Evolutionary conservation across 1,139 yeast species (phyloP).

Genomic region (Hemisphaericaspora lyxosophila): DNA sequence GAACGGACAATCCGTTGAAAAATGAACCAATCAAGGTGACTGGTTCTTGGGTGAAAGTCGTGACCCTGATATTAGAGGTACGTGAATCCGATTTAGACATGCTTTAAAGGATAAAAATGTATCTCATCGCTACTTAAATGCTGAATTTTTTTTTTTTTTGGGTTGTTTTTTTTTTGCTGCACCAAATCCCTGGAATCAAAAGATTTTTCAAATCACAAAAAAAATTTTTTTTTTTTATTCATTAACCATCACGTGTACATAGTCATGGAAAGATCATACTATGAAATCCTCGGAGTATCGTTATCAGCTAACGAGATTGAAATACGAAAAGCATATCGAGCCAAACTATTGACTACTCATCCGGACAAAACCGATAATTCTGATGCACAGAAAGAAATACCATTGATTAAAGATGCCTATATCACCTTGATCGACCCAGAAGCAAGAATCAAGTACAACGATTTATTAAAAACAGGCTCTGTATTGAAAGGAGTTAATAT

Average conservation of each 20-base stretch:
- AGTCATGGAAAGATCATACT: slow-evolving; percentile 31
- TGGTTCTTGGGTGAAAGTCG: slow-evolving; percentile 32
- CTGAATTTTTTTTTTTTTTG: slow-evolving; percentile 6
- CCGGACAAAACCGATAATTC: slow-evolving; percentile 62
- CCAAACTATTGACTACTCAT: slow-evolving; percentile 58
- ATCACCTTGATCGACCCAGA: slow-evolving; percentile 42
- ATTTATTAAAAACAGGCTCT: slow-evolving; percentile 33
- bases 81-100: slow-evolving; percentile 1
- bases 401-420: slow-evolving; percentile 61
- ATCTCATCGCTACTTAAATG: slow-evolving; percentile 1
- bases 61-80: slow-evolving; percentile 32
- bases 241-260: too few relatives aligned
- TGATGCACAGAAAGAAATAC: slow-evolving; percentile 23
- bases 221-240: too few relatives aligned
- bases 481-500: slow-evolving; percentile 51
- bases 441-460: slow-evolving; percentile 49
- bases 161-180: slow-evolving; percentile 10
- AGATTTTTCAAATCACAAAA: too few relatives aligned
- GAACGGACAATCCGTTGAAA: slow-evolving; percentile 72
- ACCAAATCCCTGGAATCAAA: too few relatives aligned
- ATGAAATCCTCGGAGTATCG: slow-evolving; percentile 53
- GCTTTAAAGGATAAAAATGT: slow-evolving; percentile 5
- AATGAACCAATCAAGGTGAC: slow-evolving; percentile 53
- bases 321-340: slow-evolving; percentile 62
- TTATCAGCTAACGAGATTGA: slow-evolving; percentile 21